phyloP scores from a whole-genome alignment of 2,329 filamentous ascomycete species.

The Fusarium verrucosum region DNA sequence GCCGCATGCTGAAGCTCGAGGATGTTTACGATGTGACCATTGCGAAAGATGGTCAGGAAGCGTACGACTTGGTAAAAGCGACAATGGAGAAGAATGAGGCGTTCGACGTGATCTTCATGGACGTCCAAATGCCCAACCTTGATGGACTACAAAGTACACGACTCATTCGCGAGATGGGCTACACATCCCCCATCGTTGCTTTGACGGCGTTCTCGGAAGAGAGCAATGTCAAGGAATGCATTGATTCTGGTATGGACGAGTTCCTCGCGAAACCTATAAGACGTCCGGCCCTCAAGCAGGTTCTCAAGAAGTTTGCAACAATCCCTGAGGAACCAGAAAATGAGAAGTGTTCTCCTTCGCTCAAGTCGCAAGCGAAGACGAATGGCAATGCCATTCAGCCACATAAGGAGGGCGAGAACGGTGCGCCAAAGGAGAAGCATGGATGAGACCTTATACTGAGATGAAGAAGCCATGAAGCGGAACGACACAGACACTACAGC shows the following conservation, averaged over 20 bases:
- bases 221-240: slow-evolving; percentile 85
- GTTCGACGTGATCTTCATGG: slow-evolving; percentile 95
- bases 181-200: slow-evolving; percentile 87
- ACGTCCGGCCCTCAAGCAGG: slow-evolving; percentile 84
- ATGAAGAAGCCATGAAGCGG: neutral
- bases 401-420: slow-evolving; percentile 24
- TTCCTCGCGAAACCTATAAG: slow-evolving; percentile 82
- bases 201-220: slow-evolving; percentile 91
- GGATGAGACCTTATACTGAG: slow-evolving; percentile 9
- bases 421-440: slow-evolving; percentile 32
- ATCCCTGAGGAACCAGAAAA: slow-evolving; percentile 72
- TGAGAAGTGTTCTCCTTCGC: slow-evolving; percentile 30
- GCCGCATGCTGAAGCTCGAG: slow-evolving; percentile 76
- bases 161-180: slow-evolving; percentile 86
- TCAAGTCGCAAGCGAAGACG: slow-evolving; percentile 26
- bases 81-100: slow-evolving; percentile 77
- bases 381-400: slow-evolving; percentile 30
- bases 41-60: slow-evolving; percentile 86
- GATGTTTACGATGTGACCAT: slow-evolving; percentile 88
- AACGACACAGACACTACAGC: neutral
- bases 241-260: slow-evolving; percentile 92
- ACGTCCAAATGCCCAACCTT: slow-evolving; percentile 93
- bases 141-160: slow-evolving; percentile 88
- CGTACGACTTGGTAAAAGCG: slow-evolving; percentile 84
- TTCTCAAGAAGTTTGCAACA: slow-evolving; percentile 83